Evolutionary conservation across 164 flowering plant genomes (phyloP).

Genomic region (Vitis rotundifolia): DNA sequence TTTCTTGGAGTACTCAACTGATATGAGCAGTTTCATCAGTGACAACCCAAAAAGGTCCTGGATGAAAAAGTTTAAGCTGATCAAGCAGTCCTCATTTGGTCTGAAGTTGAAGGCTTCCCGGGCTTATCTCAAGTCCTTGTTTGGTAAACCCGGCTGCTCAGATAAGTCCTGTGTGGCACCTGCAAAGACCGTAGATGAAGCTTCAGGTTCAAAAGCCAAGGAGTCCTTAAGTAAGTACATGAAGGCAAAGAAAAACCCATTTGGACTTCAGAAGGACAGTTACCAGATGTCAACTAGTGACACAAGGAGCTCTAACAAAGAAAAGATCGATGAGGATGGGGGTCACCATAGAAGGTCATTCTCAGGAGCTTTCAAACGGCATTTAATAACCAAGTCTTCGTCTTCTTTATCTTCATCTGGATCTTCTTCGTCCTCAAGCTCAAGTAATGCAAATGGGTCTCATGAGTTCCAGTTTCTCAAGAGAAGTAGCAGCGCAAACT

Average conservation of each 20-base stretch:
- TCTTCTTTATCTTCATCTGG: constrained; percentile 45
- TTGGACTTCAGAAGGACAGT: constrained; percentile 30
- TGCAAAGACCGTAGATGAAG: constrained; percentile 26
- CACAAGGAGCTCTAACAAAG: constrained; percentile 11
- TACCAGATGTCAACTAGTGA: constrained; percentile 6
- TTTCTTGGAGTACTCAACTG: constrained; percentile 16
- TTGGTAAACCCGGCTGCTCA: constrained; percentile 46
- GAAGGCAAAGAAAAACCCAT: constrained; percentile 26
- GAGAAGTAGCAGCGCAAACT: constrained; percentile 53
- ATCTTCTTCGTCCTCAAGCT: constrained; percentile 41
- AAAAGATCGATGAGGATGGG: constrained; percentile 14
- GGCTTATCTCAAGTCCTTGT: constrained; percentile 45
- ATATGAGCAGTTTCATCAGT: constrained; percentile 5
- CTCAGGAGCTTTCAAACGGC: constrained; percentile 54
- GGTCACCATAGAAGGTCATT: constrained; percentile 53
- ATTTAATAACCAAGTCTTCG: constrained; percentile 39
- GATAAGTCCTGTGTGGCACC: constrained; percentile 28
- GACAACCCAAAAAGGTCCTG: constrained; percentile 34
- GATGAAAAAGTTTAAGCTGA: constrained; percentile 33
- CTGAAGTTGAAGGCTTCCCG: constrained; percentile 42
- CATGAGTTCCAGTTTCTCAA: constrained; percentile 39
- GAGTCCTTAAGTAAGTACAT: constrained; percentile 14
- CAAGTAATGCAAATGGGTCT: constrained; percentile 38
- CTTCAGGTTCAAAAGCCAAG: constrained; percentile 17
- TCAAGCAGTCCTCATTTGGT: constrained; percentile 34